phyloP scores from a whole-genome alignment of 176 grass and related monocot genomes.

The Oryza glumipatula region DNA sequence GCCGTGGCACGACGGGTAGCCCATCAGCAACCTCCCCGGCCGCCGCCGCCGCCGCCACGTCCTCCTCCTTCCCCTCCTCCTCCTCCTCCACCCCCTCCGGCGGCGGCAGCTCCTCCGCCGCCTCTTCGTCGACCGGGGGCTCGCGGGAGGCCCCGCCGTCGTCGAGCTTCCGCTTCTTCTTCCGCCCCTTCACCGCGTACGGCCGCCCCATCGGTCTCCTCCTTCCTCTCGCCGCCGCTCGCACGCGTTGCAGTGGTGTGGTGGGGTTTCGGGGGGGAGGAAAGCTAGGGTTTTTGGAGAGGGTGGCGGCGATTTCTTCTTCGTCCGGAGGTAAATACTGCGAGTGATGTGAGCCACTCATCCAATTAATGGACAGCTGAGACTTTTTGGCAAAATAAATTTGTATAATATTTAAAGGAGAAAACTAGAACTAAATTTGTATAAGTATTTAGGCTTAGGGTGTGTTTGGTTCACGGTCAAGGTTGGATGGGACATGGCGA shows the following conservation, averaged over 20 bases:
- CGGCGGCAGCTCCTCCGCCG: slow-evolving; percentile 28
- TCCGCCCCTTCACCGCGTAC: slow-evolving; percentile 68
- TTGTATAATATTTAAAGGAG: not conserved
- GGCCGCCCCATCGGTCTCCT: slow-evolving; percentile 64
- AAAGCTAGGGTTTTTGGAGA: slow-evolving; percentile 48
- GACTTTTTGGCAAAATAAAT: not conserved
- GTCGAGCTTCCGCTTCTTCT: slow-evolving; percentile 74
- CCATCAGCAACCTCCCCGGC: slow-evolving; percentile 37
- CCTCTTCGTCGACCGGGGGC: slow-evolving; percentile 30
- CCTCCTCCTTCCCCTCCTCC: not conserved
- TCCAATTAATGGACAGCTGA: not conserved
- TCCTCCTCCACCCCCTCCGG: not conserved
- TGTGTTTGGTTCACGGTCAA: too few relatives aligned
- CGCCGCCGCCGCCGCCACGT: not conserved
- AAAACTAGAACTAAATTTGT: too few relatives aligned
- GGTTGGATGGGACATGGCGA: too few relatives aligned
- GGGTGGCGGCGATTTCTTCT: not conserved
- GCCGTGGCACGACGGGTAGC: slow-evolving; percentile 52
- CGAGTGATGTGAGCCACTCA: not conserved
- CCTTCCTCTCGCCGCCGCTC: not conserved
- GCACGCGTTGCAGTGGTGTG: not conserved
- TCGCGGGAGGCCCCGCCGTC: slow-evolving; percentile 36
- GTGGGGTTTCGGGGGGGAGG: not conserved
- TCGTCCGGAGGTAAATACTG: not conserved
- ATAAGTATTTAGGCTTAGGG: too few relatives aligned